phyloP scores from a whole-genome alignment of 2,329 filamentous ascomycete species.

The Lachnellula hyalina region DNA sequence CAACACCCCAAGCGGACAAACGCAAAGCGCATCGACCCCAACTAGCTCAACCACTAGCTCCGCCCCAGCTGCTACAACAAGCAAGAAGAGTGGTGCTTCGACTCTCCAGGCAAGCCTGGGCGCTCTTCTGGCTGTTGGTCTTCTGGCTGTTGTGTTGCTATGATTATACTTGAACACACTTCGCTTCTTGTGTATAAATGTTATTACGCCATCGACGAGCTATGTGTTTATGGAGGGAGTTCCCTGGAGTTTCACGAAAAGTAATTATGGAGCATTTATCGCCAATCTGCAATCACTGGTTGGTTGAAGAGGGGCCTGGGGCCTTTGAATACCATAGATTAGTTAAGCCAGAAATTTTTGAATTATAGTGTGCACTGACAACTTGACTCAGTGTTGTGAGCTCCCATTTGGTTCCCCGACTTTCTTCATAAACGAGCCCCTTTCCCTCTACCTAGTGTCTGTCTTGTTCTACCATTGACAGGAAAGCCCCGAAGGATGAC shows the following conservation, averaged over 20 bases:
- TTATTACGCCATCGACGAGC: background rate
- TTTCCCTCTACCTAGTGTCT: too few species aligned
- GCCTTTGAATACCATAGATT: background rate
- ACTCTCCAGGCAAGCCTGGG: slow-evolving; percentile 8
- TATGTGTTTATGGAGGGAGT: background rate
- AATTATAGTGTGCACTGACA: background rate
- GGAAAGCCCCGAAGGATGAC: too few species aligned
- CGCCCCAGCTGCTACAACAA: slow-evolving; percentile 19
- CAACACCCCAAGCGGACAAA: slow-evolving; percentile 43
- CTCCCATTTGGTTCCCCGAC: too few species aligned
- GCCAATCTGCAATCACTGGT: background rate
- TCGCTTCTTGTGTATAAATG: slow-evolving; percentile 13
- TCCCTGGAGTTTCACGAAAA: background rate
- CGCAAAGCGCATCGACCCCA: background rate
- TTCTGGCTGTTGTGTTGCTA: slow-evolving; percentile 4
- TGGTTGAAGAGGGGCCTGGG: background rate
- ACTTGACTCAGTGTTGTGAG: background rate
- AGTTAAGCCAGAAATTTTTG: background rate
- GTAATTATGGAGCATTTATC: background rate
- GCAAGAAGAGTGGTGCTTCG: slow-evolving; percentile 21
- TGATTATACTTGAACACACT: background rate
- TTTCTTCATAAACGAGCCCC: too few species aligned
- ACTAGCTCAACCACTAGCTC: slow-evolving; percentile 8
- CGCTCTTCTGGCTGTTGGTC: slow-evolving; percentile 13
- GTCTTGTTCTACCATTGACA: too few species aligned